Percentiles rank a stretch among this genome's conserved stretches.
Conservation (phyloP, 352 stramenopile species). For the Pythium monospermum region DNA sequence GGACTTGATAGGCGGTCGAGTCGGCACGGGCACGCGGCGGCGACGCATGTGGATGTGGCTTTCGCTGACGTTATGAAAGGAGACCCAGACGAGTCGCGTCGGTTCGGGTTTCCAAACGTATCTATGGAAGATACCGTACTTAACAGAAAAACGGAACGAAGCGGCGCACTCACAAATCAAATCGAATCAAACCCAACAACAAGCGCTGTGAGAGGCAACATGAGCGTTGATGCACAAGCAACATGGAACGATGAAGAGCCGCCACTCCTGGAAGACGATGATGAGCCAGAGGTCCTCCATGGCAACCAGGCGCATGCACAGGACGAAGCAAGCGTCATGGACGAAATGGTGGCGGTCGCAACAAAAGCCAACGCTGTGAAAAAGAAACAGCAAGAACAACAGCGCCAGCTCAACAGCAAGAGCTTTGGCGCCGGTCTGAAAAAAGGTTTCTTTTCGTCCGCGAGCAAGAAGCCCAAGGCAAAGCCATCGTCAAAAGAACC, state of each 20-base stretch:
- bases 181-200: background rate
- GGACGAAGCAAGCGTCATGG: constrained; percentile 51
- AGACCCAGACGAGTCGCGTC: background rate
- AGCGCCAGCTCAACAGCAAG: constrained; percentile 38
- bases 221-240: background rate
- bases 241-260: constrained; percentile 41
- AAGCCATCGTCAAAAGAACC: constrained; percentile 1
- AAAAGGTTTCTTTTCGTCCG: constrained; percentile 56
- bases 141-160: constrained; percentile 4
- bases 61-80: too few relatives aligned
- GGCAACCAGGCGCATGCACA: constrained; percentile 29
- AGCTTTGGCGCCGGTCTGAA: constrained; percentile 62
- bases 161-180: background rate
- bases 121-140: background rate
- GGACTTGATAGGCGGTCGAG: background rate
- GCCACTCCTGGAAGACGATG: constrained; percentile 28
- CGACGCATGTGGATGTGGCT: constrained; percentile 3
- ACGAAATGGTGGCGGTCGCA: constrained; percentile 65
- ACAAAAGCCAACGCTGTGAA: constrained; percentile 50
- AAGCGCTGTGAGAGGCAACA: background rate
- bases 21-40: background rate
- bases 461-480: background rate
- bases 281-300: background rate
- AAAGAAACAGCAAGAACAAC: constrained; percentile 34
- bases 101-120: background rate